Conservation (phyloP, 352 stramenopile genomes). For the Phytophthora megakarya region DNA sequence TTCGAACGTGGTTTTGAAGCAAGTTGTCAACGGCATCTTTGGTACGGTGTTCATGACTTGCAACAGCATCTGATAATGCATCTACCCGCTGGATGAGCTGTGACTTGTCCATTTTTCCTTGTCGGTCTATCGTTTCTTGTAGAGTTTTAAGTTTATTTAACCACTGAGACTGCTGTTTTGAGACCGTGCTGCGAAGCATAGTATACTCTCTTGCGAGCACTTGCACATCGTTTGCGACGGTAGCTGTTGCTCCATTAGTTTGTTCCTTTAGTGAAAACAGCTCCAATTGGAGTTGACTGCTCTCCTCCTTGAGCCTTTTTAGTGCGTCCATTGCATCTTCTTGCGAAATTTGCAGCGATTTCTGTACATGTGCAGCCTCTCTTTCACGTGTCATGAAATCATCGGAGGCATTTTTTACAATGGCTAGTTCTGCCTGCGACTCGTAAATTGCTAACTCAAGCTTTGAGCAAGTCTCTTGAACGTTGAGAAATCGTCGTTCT, state of each 20-base stretch:
- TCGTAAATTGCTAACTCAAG: conserved; percentile 54
- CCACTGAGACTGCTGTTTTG: conserved; percentile 50
- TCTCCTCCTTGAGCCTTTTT: conserved; percentile 48
- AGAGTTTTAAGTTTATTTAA: conserved; percentile 46
- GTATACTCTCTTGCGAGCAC: conserved; percentile 51
- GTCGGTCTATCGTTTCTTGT: conserved; percentile 50
- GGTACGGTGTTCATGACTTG: conserved; percentile 44
- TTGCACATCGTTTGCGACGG: conserved; percentile 52
- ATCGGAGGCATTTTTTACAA: conserved; percentile 46
- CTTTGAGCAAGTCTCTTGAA: conserved; percentile 58
- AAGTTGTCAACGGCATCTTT: conserved; percentile 50
- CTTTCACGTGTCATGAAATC: conserved; percentile 52
- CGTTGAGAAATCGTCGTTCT: conserved; percentile 43
- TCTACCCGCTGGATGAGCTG: conserved; percentile 55
- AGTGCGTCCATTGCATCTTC: conserved; percentile 51
- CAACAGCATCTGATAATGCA: conserved; percentile 42
- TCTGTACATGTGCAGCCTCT: conserved; percentile 45
- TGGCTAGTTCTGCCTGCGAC: conserved; percentile 48
- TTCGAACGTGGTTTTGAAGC: conserved; percentile 58
- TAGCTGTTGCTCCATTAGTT: conserved; percentile 25
- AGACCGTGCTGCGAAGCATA: conserved; percentile 32
- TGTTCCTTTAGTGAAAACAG: conserved; percentile 47
- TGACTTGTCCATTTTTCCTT: conserved; percentile 52
- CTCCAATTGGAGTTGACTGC: conserved; percentile 45
- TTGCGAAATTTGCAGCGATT: conserved; percentile 52